Evolutionary conservation across 1,284 basidiomycete genomes (phyloP).

Genomic region (Rhizoctonia solani): DNA sequence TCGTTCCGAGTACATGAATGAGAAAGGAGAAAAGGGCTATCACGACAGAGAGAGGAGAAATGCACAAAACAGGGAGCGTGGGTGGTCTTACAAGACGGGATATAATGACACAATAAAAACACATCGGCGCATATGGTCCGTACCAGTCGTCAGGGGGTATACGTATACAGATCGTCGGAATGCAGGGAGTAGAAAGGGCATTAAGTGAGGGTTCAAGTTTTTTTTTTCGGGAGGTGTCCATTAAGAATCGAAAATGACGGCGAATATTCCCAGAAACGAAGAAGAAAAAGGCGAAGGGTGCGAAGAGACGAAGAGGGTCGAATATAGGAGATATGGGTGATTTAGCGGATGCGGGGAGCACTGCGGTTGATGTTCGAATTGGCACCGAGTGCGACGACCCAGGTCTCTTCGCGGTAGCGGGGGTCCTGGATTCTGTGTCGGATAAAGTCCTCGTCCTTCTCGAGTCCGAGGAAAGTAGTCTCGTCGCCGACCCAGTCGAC

Average conservation of each 20-base stretch:
- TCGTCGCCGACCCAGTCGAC: constrained; percentile 37
- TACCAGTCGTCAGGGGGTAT: background rate
- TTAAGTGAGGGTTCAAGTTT: background rate
- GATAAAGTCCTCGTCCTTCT: constrained; percentile 35
- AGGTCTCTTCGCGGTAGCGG: constrained; percentile 34
- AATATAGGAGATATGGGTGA: background rate
- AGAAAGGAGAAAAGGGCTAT: background rate
- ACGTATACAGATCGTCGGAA: background rate
- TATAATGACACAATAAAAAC: constrained; percentile 5
- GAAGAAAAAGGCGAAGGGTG: background rate
- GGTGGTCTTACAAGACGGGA: background rate
- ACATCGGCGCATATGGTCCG: no score
- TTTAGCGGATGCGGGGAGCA: constrained; percentile 22
- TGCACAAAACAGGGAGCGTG: background rate
- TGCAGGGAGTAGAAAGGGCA: background rate
- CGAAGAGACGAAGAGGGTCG: background rate
- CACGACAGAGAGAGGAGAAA: background rate
- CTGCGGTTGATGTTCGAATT: constrained; percentile 22
- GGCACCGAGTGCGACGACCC: constrained; percentile 32
- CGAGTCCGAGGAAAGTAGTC: constrained; percentile 33
- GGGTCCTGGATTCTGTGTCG: constrained; percentile 28
- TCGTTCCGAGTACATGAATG: no score
- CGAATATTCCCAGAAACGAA: no score
- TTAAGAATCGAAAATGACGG: no score
- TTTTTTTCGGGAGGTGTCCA: no score